Conservation (phyloP, 2,329 filamentous ascomycete genomes). For the Pseudocercospora musae region DNA sequence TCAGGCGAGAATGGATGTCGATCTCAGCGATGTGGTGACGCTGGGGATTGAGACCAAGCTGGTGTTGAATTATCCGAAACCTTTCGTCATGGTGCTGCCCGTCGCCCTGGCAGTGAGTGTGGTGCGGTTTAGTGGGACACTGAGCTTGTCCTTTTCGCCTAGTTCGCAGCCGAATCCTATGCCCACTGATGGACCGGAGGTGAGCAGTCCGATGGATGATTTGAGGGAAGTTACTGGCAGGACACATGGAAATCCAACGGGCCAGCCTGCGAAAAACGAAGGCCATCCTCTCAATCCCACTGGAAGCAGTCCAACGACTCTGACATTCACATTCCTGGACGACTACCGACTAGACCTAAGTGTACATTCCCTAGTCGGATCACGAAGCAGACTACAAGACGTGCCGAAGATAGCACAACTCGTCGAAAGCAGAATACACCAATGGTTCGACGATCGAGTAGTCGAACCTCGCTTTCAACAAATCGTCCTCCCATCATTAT, state of each 20-base stretch:
- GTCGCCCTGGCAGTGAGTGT: slow-evolving; percentile 90
- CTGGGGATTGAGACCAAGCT: slow-evolving; percentile 92
- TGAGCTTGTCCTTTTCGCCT: slow-evolving; percentile 91
- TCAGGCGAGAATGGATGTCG: slow-evolving; percentile 95
- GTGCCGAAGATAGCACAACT: slow-evolving; percentile 86
- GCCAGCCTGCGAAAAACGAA: slow-evolving; percentile 31
- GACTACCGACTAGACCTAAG: slow-evolving; percentile 83
- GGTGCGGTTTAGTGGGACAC: slow-evolving; percentile 88
- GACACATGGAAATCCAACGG: slow-evolving; percentile 7
- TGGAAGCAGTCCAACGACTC: slow-evolving; percentile 60
- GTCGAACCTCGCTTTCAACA: slow-evolving; percentile 86
- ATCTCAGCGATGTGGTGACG: slow-evolving; percentile 93
- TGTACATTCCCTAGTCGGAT: slow-evolving; percentile 74
- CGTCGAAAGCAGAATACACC: slow-evolving; percentile 73
- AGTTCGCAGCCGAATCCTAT: slow-evolving; percentile 42
- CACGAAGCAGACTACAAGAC: slow-evolving; percentile 75
- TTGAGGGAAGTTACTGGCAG: slow-evolving; percentile 5
- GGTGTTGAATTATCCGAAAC: slow-evolving; percentile 90
- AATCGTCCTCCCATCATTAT: slow-evolving; percentile 76
- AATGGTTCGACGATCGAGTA: slow-evolving; percentile 83
- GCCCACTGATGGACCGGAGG: slow-evolving; percentile 27
- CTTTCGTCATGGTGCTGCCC: slow-evolving; percentile 80
- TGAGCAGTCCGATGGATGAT: slow-evolving; percentile 27
- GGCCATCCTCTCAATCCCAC: slow-evolving; percentile 43
- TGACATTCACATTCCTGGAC: slow-evolving; percentile 90